Evolutionary conservation across 1,284 basidiomycete genomes (phyloP).

Genomic region (Sphaerobolus stellatus): DNA sequence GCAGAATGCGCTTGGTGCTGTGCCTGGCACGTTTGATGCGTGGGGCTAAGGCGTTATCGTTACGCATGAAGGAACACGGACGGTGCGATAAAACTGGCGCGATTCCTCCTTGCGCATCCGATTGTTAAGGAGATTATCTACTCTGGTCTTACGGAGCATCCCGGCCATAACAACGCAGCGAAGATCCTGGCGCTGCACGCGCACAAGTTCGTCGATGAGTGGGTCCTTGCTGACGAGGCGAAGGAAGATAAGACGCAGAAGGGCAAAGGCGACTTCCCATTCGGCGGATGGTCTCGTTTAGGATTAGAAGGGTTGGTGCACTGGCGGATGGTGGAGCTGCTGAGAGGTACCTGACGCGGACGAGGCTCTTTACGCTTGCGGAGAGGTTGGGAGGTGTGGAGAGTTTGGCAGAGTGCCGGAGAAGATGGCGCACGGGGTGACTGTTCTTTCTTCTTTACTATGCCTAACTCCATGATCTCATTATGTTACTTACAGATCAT

Average conservation of each 20-base stretch:
- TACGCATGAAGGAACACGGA: constrained; percentile 88
- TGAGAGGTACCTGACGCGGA: constrained; percentile 67
- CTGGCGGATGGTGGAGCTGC: too few relatives aligned
- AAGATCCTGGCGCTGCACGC: too few relatives aligned
- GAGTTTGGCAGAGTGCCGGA: constrained; percentile 82
- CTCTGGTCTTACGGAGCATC: constrained; percentile 72
- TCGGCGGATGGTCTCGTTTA: constrained; percentile 82
- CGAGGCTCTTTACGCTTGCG: constrained; percentile 80
- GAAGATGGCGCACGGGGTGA: constrained; percentile 80
- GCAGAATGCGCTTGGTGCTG: constrained; percentile 88
- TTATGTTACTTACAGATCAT: too few relatives aligned
- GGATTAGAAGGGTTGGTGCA: too few relatives aligned
- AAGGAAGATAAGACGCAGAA: too few relatives aligned
- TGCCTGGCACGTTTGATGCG: constrained; percentile 86
- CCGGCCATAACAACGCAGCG: too few relatives aligned
- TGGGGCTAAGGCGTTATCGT: constrained; percentile 89
- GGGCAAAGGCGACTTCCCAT: constrained; percentile 62
- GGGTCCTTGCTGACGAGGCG: too few relatives aligned
- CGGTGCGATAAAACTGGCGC: constrained; percentile 80
- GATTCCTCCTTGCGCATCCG: constrained; percentile 53
- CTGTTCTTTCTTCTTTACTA: too few relatives aligned
- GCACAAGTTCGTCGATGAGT: too few relatives aligned
- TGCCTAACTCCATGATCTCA: too few relatives aligned
- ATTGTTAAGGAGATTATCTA: constrained; percentile 81
- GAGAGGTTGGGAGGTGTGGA: constrained; percentile 93